phyloP scores from a whole-genome alignment of 2,329 filamentous ascomycete genomes.

The Ceratocystis cacaofunesta region DNA sequence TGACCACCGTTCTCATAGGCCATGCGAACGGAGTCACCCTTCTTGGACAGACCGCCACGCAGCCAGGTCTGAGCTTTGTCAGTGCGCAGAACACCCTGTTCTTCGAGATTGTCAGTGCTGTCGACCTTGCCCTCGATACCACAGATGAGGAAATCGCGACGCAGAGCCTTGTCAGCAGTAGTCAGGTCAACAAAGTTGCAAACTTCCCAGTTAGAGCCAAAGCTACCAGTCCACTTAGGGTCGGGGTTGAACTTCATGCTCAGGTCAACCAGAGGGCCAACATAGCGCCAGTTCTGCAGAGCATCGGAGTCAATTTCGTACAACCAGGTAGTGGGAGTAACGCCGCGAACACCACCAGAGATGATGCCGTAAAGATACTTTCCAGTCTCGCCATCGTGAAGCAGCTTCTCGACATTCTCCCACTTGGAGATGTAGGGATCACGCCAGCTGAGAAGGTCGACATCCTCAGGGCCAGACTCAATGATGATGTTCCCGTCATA shows the following conservation, averaged over 20 bases:
- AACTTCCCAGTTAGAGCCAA: conserved; percentile 15
- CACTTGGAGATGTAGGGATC: conserved; percentile 21
- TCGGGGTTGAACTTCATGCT: conserved; percentile 9
- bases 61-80: conserved; percentile 13
- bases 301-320: conserved; percentile 18
- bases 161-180: conserved; percentile 3
- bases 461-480: conserved; percentile 17
- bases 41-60: background rate
- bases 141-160: conserved; percentile 11
- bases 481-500: conserved; percentile 20
- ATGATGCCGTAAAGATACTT: conserved; percentile 29
- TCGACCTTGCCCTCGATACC: conserved; percentile 12
- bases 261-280: conserved; percentile 15
- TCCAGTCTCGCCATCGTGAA: conserved; percentile 15
- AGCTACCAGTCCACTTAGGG: conserved; percentile 12
- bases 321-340: conserved; percentile 19
- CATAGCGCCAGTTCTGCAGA: conserved; percentile 19
- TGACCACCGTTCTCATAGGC: conserved; percentile 10
- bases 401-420: conserved; percentile 18
- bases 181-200: conserved; percentile 13
- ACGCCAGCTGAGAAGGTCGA: conserved; percentile 21
- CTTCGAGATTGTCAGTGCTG: background rate
- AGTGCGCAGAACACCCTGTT: conserved; percentile 2
- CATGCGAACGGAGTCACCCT: conserved; percentile 9
- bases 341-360: conserved; percentile 22